phyloP scores from a whole-genome alignment of 2,329 filamentous ascomycete species.

The Didymellaceae sp. region DNA sequence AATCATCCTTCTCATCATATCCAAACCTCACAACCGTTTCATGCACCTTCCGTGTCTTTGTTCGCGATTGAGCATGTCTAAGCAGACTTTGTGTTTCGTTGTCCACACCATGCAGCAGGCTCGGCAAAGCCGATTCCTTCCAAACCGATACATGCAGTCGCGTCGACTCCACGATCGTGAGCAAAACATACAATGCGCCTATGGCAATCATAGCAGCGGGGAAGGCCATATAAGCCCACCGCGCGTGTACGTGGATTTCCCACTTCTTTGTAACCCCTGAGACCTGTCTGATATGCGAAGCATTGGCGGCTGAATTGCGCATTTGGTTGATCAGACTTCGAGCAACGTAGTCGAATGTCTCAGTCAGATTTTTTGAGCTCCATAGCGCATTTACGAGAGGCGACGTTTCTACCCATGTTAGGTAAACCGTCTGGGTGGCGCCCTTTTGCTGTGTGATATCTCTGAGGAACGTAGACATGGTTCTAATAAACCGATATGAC shows the following conservation, averaged over 20 bases:
- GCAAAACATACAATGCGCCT: slow-evolving; percentile 5
- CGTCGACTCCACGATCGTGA: slow-evolving; percentile 4
- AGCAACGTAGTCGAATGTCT: slow-evolving; percentile 7
- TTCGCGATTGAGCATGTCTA: background rate
- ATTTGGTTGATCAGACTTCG: slow-evolving; percentile 7
- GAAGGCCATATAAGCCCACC: slow-evolving; percentile 10
- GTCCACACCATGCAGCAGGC: slow-evolving; percentile 10
- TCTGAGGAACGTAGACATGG: background rate
- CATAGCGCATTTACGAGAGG: slow-evolving; percentile 3
- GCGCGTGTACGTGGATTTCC: slow-evolving; percentile 5
- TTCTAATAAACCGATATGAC: background rate
- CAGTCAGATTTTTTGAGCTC: slow-evolving; percentile 5
- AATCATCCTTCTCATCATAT: background rate
- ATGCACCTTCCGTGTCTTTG: background rate
- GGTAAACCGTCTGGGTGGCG: background rate
- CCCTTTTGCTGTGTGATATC: background rate
- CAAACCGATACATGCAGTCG: slow-evolving; percentile 6
- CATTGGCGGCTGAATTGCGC: background rate
- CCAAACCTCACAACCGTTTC: background rate
- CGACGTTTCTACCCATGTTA: background rate
- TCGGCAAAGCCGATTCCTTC: slow-evolving; percentile 12
- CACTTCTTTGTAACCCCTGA: slow-evolving; percentile 1
- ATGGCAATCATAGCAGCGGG: slow-evolving; percentile 1
- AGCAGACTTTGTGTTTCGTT: slow-evolving; percentile 12
- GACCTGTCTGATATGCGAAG: background rate